phyloP scores from a whole-genome alignment of 805 yeast species.

The Hanseniaspora lachancei region DNA sequence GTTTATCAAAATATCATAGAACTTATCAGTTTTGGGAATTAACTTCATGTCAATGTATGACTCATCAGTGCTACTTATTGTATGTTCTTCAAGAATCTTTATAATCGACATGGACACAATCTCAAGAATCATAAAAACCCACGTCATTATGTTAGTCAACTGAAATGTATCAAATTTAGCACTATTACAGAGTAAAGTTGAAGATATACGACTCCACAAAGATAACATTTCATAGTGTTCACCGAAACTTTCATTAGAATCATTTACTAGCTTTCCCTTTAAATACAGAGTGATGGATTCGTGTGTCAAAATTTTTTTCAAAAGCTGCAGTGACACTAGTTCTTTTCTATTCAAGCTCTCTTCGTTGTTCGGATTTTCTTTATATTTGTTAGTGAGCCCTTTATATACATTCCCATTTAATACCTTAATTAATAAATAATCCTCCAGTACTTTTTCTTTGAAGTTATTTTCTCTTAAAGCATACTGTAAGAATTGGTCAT shows the following conservation, averaged over 20 bases:
- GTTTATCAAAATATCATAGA: conserved; percentile 24
- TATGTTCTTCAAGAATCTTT: conserved; percentile 19
- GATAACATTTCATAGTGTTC: conserved; percentile 15
- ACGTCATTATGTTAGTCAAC: conserved; percentile 29
- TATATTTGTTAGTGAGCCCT: background rate
- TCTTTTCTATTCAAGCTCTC: conserved; percentile 1
- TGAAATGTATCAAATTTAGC: conserved; percentile 29
- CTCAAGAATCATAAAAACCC: conserved; percentile 28
- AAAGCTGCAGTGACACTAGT: background rate
- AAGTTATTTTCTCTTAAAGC: background rate
- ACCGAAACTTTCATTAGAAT: background rate
- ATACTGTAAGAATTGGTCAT: conserved; percentile 11
- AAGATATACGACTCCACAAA: conserved; percentile 19
- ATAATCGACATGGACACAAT: conserved; percentile 17
- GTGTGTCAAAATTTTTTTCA: conserved; percentile 6
- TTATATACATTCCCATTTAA: background rate
- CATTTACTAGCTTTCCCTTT: background rate
- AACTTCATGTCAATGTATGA: conserved; percentile 16
- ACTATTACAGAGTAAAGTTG: conserved; percentile 28
- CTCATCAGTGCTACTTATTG: conserved; percentile 9
- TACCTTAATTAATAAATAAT: background rate
- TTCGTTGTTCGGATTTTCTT: background rate
- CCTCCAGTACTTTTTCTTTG: background rate
- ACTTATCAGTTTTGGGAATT: background rate
- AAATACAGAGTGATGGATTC: conserved; percentile 8